A percentile compares a stretch with the other conserved stretches of the same genome.
Conservation (phyloP, 129 eudicot genomes). For the Artemisia argyi region DNA sequence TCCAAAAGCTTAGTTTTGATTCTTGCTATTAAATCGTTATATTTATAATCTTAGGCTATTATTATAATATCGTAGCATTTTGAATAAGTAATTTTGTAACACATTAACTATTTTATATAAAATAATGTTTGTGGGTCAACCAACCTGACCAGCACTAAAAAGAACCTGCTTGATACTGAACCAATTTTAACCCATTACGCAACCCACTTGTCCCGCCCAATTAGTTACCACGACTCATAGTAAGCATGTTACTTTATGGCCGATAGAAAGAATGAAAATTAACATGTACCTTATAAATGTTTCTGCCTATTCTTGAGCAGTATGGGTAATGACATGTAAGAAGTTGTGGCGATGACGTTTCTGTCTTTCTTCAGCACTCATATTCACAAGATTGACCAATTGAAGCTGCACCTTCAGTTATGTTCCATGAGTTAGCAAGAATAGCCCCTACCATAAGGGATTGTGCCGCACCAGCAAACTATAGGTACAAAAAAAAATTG, state of each 20-base stretch:
- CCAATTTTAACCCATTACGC: not conserved
- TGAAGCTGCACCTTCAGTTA: no score
- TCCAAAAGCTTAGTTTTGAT: not conserved
- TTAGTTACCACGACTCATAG: not conserved
- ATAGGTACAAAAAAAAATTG: no score
- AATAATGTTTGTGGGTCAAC: not conserved
- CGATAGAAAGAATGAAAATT: not conserved
- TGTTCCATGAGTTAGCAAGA: no score
- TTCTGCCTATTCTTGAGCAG: constrained; percentile 96
- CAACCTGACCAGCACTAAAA: not conserved
- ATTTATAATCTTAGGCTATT: no score
- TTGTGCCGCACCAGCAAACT: no score
- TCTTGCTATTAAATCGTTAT: no score
- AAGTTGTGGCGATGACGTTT: constrained; percentile 82
- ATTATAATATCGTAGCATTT: no score
- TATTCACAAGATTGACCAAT: no score
- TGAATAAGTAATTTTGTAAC: no score
- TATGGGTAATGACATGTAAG: constrained; percentile 74
- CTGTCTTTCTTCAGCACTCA: constrained; percentile 57
- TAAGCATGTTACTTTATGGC: not conserved
- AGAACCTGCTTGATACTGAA: not conserved
- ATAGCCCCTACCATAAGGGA: no score
- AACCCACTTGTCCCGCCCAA: not conserved
- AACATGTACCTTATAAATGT: constrained; percentile 70
- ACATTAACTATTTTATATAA: no score